Percentiles rank a stretch among this genome's conserved stretches.
These are phyloP conservation scores for Pseudophaeomoniella oleicola DNA, from an alignment of 2,329 filamentous ascomycete species.

Conservation along the genomic window DNA sequence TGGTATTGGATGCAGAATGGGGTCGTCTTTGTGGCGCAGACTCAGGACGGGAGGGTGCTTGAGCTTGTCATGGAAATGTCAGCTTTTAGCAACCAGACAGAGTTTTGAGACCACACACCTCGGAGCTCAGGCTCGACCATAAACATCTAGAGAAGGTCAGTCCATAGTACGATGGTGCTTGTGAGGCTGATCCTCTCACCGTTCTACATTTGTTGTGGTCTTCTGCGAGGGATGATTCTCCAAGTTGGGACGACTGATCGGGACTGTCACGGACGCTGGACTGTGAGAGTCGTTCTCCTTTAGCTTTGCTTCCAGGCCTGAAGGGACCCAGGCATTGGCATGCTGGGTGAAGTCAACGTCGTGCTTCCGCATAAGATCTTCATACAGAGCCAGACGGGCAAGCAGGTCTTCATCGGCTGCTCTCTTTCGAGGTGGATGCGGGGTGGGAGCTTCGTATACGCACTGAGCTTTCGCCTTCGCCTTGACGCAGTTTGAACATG, in stretches of 20 bases:
- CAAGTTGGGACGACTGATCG: background rate
- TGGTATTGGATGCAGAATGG: background rate
- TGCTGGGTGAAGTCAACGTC: no score
- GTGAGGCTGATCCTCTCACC: background rate
- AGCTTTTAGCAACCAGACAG: background rate
- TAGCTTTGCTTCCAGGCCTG: no score
- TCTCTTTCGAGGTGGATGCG: slow-evolving; percentile 14
- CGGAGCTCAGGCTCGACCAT: background rate
- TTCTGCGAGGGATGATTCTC: background rate
- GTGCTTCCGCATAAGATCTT: no score
- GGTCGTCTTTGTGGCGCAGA: background rate
- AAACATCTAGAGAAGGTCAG: background rate
- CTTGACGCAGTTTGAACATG: slow-evolving; percentile 31
- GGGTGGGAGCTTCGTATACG: slow-evolving; percentile 16
- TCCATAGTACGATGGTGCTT: background rate
- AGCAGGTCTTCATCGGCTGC: slow-evolving; percentile 10
- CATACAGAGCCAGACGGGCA: slow-evolving; percentile 10
- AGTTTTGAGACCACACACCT: background rate
- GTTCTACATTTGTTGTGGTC: background rate
- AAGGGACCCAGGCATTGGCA: no score
- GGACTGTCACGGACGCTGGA: background rate
- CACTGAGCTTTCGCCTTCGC: slow-evolving; percentile 22
- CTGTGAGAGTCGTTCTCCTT: background rate
- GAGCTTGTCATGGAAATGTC: background rate
- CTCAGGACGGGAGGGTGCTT: background rate